A percentile compares a stretch with the other conserved stretches of the same genome.
phyloP scores from a whole-genome alignment of 495 filamentous ascomycete species.

The Jackrogersella multiformis region DNA sequence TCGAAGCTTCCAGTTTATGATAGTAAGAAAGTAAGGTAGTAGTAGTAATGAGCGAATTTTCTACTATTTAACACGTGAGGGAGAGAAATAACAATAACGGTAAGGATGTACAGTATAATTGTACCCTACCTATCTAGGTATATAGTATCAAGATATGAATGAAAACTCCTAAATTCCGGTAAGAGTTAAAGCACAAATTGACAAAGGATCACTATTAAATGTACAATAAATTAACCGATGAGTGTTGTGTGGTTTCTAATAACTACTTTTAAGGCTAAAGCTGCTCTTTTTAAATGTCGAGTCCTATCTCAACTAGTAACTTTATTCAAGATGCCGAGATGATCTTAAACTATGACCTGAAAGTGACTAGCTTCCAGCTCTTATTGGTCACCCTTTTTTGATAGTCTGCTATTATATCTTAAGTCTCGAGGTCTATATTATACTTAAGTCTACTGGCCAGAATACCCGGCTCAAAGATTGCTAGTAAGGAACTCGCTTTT shows the following conservation, averaged over 20 bases:
- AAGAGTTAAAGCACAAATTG: conserved; percentile 28
- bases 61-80: not conserved
- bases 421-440: too few relatives aligned
- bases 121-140: conserved; percentile 9
- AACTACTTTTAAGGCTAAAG: too few relatives aligned
- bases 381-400: not conserved
- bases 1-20: conserved; percentile 1
- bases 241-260: too few relatives aligned
- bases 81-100: not conserved
- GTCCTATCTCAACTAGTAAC: too few relatives aligned
- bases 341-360: not conserved
- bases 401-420: conserved; percentile 46
- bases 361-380: conserved; percentile 10
- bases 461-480: conserved; percentile 58
- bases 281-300: too few relatives aligned
- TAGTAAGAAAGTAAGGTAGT: conserved; percentile 21
- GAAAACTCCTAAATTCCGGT: conserved; percentile 13
- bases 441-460: conserved; percentile 54
- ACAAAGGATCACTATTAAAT: conserved; percentile 18
- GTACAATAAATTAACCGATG: too few relatives aligned
- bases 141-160: too few relatives aligned
- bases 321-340: conserved; percentile 1
- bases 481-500: conserved; percentile 30
- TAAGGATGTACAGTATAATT: not conserved
- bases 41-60: conserved; percentile 36